These are phyloP conservation scores for Moringa oleifera DNA, from an alignment of 345 rosid species.

Conservation along the genomic window DNA sequence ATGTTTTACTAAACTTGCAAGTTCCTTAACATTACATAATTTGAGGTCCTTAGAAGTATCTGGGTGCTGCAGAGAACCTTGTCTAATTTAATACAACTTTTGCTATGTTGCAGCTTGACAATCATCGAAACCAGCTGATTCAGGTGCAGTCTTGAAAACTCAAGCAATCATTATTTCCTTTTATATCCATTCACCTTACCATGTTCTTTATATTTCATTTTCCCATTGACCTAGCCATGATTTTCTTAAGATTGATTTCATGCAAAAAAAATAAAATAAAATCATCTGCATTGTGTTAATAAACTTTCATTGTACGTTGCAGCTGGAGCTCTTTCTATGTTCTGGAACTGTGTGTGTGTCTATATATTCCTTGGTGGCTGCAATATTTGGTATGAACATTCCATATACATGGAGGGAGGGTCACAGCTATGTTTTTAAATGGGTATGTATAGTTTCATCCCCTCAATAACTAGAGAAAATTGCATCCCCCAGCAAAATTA, in stretches of 20 bases:
- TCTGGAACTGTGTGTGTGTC: conserved; percentile 47
- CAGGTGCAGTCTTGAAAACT: conserved; percentile 35
- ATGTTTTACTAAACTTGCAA: background rate
- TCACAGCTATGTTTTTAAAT: conserved; percentile 44
- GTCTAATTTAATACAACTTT: conserved; percentile 8
- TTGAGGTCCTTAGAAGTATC: background rate
- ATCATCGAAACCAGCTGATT: conserved; percentile 70
- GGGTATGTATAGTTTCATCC: conserved; percentile 28
- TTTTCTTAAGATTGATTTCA: background rate
- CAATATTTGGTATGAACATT: conserved; percentile 53
- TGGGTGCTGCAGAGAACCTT: background rate
- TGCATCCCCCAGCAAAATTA: background rate
- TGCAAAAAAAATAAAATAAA: background rate
- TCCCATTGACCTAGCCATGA: background rate
- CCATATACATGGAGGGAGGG: conserved; percentile 34
- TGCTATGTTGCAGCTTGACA: conserved; percentile 58
- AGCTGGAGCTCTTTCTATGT: conserved; percentile 46
- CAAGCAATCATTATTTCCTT: too few relatives aligned
- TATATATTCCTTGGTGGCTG: conserved; percentile 44
- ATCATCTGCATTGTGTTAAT: background rate
- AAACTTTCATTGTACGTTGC: conserved; percentile 6
- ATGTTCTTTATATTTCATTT: background rate
- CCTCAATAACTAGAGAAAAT: background rate
- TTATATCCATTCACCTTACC: too few relatives aligned
- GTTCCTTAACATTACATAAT: conserved; percentile 6